Evolutionary conservation across 2,329 filamentous ascomycete genomes (phyloP), one percentile per base, ranked within the genome.

Genomic region (Cercospora beticola): DNA sequence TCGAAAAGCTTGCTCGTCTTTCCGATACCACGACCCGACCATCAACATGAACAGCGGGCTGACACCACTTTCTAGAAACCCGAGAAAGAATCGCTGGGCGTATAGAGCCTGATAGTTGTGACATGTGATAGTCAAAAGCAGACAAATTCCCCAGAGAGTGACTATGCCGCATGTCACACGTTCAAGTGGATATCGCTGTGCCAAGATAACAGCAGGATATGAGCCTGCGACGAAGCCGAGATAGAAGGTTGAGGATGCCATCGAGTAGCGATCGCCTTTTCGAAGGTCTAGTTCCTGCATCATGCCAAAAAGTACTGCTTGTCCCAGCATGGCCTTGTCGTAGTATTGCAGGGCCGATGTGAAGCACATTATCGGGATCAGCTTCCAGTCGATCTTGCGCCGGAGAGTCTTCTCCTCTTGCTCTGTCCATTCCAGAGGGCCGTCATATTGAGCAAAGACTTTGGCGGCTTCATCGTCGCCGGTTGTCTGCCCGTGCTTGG

Each of bases 31-130:
- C 43, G 64, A 65, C 0, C 76, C 71, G 0, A 86, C 81, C 54
- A 86, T 85, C 62, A 86, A 81, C 81, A 87, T 86, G 68, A 87
- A 87, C 56, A 84, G 84, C 0, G 87, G 87, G 0, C 83, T 86
- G 40, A 89, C 83, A 23, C 85, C 83, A 2, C 81, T 82, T 73
- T 89, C 87, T 0, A 88, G 75, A 5, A 87, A 80, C 0, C 87
- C 87, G 1, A 56, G 49, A 6, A 56, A 56, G 6, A 56, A 56
- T 26, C 49, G 49, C 23, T 56, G 49, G 14, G 49, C 49, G 21
- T 56, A 56, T 2, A 56, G 2, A 0, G 49, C 49, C 16, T 28
- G 23, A 2, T 56, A 56, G 16, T 26, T 56, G 23, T 56, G 49
- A 26, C 49, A 56, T n/a, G 49, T 56, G 23, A 56, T 56, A 10